Percentiles rank a stretch among this genome's conserved stretches.
phyloP scores from a whole-genome alignment of 2,329 filamentous ascomycete species.

The Fusarium palustre region DNA sequence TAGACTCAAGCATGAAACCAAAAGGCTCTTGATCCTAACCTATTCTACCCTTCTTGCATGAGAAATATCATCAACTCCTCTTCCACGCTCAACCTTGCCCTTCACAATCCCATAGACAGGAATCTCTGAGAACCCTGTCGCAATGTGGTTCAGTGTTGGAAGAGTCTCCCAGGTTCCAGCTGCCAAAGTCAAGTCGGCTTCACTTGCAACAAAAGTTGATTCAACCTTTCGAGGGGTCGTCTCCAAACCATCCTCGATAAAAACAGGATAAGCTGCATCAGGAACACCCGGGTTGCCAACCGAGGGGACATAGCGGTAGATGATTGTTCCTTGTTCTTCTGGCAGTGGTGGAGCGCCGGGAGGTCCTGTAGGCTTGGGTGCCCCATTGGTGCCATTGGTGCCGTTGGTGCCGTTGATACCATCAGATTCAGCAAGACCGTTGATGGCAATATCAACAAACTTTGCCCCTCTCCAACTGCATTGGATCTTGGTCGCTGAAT shows the following conservation, averaged over 20 bases:
- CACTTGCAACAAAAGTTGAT: neutral
- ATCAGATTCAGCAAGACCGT: neutral
- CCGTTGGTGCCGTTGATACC: neutral
- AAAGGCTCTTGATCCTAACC: neutral
- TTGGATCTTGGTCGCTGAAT: neutral
- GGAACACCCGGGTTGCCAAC: constrained; percentile 14
- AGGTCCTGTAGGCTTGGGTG: neutral
- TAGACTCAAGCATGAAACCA: neutral
- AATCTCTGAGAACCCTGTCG: constrained; percentile 26
- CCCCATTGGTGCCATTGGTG: neutral
- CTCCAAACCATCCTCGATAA: constrained; percentile 6
- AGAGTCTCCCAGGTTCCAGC: constrained; percentile 22
- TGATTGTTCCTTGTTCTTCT: constrained; percentile 33
- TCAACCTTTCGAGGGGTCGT: constrained; percentile 16
- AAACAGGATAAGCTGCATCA: constrained; percentile 11
- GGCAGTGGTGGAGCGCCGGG: neutral
- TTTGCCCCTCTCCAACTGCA: constrained; percentile 31
- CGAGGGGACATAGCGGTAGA: constrained; percentile 22
- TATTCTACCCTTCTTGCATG: constrained; percentile 30
- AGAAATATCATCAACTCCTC: constrained; percentile 24
- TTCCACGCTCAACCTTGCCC: constrained; percentile 24
- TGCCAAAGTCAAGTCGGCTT: neutral
- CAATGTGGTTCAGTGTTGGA: constrained; percentile 37
- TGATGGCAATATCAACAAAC: constrained; percentile 18
- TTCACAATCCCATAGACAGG: constrained; percentile 32